phyloP scores from a whole-genome alignment of 495 filamentous ascomycete genomes.

The Aspergillus nidulans region DNA sequence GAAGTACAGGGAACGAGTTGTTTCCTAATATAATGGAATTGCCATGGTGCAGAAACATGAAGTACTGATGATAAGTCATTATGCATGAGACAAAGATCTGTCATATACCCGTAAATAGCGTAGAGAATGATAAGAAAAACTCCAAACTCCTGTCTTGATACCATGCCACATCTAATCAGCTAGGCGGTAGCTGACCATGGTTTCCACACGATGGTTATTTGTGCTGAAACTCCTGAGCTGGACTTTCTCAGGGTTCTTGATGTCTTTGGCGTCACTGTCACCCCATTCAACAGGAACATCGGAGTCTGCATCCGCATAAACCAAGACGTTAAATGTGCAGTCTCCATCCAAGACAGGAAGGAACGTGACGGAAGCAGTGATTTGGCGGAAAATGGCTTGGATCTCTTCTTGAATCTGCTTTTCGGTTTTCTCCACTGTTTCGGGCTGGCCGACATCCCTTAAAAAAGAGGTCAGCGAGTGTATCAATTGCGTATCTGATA shows the following conservation, averaged over 20 bases:
- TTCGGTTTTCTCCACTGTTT: constrained; percentile 70
- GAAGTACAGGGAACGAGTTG: constrained; percentile 28
- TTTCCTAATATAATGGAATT: constrained; percentile 31
- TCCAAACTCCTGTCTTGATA: not conserved
- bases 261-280: constrained; percentile 97
- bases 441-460: constrained; percentile 33
- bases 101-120: not conserved
- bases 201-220: constrained; percentile 87
- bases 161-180: constrained; percentile 30
- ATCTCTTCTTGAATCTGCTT: constrained; percentile 93
- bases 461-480: not conserved
- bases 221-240: constrained; percentile 95
- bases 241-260: constrained; percentile 91
- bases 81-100: not conserved
- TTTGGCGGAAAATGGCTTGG: constrained; percentile 92
- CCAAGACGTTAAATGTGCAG: constrained; percentile 97
- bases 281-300: constrained; percentile 99
- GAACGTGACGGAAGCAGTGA: constrained; percentile 96
- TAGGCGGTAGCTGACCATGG: constrained; percentile 82
- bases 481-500: not conserved
- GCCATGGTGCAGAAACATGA: constrained; percentile 36
- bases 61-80: constrained; percentile 12
- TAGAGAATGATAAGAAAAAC: not conserved
- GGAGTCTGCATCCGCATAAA: constrained; percentile 94
- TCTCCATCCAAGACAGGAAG: constrained; percentile 86